Percentiles rank a stretch among this genome's conserved stretches.
phyloP scores from a whole-genome alignment of 768 basidiomycete genomes.

The Leccinum subgranulosum region DNA sequence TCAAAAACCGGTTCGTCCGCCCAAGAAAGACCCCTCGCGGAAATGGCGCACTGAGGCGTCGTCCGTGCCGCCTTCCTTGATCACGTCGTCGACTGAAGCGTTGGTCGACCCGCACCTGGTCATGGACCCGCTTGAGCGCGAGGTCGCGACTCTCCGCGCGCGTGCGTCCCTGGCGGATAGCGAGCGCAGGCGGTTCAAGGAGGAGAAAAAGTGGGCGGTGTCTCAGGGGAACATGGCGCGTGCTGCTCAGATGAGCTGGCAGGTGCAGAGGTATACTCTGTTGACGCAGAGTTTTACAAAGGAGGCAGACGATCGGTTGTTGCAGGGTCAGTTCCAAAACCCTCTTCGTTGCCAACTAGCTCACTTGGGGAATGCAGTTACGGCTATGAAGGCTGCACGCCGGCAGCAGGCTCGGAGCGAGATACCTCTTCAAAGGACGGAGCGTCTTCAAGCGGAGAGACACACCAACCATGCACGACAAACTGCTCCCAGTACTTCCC shows the following conservation, averaged over 20 bases:
- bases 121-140: conserved; percentile 66
- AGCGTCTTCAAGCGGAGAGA: conserved; percentile 21
- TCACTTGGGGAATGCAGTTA: conserved; percentile 19
- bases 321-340: conserved; percentile 48
- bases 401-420: conserved; percentile 13
- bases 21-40: conserved; percentile 26
- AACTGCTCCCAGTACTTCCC: conserved; percentile 12
- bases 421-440: conserved; percentile 17
- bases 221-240: conserved; percentile 74
- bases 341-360: neutral
- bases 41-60: conserved; percentile 33
- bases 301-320: conserved; percentile 68
- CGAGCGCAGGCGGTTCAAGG: conserved; percentile 77
- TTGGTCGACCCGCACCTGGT: conserved; percentile 55
- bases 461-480: conserved; percentile 31
- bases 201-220: conserved; percentile 84
- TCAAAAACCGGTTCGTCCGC: conserved; percentile 25
- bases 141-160: conserved; percentile 71
- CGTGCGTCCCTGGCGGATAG: conserved; percentile 80
- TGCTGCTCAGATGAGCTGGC: conserved; percentile 79
- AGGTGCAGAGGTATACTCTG: conserved; percentile 75
- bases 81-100: conserved; percentile 65
- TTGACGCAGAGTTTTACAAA: conserved; percentile 78
- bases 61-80: conserved; percentile 44
- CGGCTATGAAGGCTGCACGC: conserved; percentile 23